These are phyloP conservation scores for Coemansia sp. DNA, from an alignment of 192 early-diverging fungal species.

Conservation along the genomic window DNA sequence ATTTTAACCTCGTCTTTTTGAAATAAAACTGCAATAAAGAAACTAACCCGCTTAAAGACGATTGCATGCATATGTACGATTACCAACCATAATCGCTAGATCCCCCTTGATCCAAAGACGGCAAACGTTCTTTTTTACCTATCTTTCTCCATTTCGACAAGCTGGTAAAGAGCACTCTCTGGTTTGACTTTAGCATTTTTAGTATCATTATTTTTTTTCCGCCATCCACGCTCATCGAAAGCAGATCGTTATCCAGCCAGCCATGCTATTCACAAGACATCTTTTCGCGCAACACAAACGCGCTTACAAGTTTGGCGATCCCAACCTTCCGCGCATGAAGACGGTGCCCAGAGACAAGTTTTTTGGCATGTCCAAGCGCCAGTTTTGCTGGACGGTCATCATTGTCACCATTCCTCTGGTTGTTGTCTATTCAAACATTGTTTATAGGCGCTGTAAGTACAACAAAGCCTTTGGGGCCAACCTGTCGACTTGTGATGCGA, in stretches of 20 bases:
- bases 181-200: neutral
- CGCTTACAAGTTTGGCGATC: slow-evolving; percentile 29
- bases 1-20: slow-evolving; percentile 11
- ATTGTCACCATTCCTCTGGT: slow-evolving; percentile 49
- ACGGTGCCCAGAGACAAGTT: slow-evolving; percentile 34
- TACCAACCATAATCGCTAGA: slow-evolving; percentile 9
- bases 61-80: neutral
- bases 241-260: neutral
- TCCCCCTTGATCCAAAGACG: slow-evolving; percentile 12
- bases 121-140: too few species aligned
- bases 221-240: neutral
- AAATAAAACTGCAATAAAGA: slow-evolving; percentile 8
- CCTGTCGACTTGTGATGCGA: too few species aligned
- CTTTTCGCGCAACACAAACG: slow-evolving; percentile 24
- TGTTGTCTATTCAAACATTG: slow-evolving; percentile 33
- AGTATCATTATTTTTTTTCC: slow-evolving; percentile 2
- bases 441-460: slow-evolving; percentile 51
- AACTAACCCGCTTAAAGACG: neutral
- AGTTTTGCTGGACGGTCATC: slow-evolving; percentile 50
- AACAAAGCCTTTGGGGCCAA: too few species aligned
- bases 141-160: too few species aligned
- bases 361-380: slow-evolving; percentile 38
- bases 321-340: slow-evolving; percentile 33
- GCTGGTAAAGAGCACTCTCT: too few species aligned
- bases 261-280: slow-evolving; percentile 31